phyloP scores from a whole-genome alignment of 2,329 filamentous ascomycete genomes.

The Ophiocordyceps camponoti-saundersi region DNA sequence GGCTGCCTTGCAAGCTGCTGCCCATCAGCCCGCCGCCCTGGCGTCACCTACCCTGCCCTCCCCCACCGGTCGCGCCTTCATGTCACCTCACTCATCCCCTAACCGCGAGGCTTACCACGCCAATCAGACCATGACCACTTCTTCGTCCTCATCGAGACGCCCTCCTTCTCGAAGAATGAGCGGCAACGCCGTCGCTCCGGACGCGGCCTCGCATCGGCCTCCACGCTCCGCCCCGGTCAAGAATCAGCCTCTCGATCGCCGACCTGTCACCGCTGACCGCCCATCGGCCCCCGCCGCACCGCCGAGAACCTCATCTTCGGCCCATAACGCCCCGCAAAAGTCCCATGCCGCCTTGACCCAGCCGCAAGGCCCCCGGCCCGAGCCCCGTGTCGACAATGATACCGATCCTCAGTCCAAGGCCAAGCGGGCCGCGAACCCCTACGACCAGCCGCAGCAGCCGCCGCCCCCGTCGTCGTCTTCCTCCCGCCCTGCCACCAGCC shows the following conservation, averaged over 20 bases:
- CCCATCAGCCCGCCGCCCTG: conserved; percentile 35
- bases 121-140: conserved; percentile 24
- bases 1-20: conserved; percentile 43
- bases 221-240: conserved; percentile 26
- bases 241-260: conserved; percentile 23
- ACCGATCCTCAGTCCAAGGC: conserved; percentile 13
- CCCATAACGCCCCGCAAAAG: conserved; percentile 28
- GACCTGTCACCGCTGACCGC: conserved; percentile 28
- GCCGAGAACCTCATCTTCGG: conserved; percentile 71
- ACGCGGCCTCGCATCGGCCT: conserved; percentile 19
- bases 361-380: conserved; percentile 10
- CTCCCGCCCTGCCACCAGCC: too few relatives aligned
- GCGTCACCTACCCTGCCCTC: conserved; percentile 31
- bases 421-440: conserved; percentile 11
- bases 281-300: conserved; percentile 53
- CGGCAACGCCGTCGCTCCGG: conserved; percentile 31
- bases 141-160: conserved; percentile 35
- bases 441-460: too few relatives aligned
- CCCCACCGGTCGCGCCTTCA: conserved; percentile 32
- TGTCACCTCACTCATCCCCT: conserved; percentile 32
- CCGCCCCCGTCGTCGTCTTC: conserved; percentile 10
- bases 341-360: conserved; percentile 24
- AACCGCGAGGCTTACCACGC: conserved; percentile 41
- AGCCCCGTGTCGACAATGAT: not conserved
- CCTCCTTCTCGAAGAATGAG: conserved; percentile 34